These are phyloP conservation scores for Colletotrichum cereale DNA, from an alignment of 2,329 filamentous ascomycete genomes.

Conservation along the genomic window DNA sequence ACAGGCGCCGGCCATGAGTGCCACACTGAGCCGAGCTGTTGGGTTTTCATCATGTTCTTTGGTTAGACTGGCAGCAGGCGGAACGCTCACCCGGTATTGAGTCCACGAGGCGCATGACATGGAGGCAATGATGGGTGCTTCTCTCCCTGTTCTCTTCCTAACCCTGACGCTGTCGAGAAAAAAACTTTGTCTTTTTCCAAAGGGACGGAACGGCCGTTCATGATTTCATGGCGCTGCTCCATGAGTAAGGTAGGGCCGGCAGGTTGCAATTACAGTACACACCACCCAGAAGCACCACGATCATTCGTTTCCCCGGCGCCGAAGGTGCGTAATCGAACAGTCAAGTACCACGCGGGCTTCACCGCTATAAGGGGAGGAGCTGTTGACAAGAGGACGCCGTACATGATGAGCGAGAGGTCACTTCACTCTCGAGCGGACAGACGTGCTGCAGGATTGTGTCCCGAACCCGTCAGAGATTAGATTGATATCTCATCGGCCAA, in stretches of 20 bases:
- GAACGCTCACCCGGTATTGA: not conserved
- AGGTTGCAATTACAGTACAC: not conserved
- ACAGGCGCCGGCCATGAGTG: conserved; percentile 29
- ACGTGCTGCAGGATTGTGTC: not conserved
- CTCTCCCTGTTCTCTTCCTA: conserved; percentile 8
- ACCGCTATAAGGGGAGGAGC: conserved; percentile 3
- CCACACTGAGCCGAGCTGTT: conserved; percentile 28
- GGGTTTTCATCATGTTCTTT: conserved; percentile 17
- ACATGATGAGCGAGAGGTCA: conserved; percentile 3
- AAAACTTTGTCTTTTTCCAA: conserved; percentile 3
- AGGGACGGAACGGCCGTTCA: conserved; percentile 25
- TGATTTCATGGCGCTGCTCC: conserved; percentile 26
- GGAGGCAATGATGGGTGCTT: not conserved
- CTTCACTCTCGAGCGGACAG: not conserved
- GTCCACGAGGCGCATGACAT: not conserved
- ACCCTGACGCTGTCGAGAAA: not conserved
- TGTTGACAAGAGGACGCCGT: conserved; percentile 11
- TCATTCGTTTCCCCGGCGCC: not conserved
- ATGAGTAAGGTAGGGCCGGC: conserved; percentile 4
- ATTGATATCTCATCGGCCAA: conserved; percentile 2
- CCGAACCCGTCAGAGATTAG: conserved; percentile 15
- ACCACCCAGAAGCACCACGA: not conserved
- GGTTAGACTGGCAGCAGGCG: not conserved
- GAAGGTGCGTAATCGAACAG: not conserved
- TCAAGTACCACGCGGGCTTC: conserved; percentile 16